phyloP scores from a whole-genome alignment of 441 rosid species.

The Melastoma candidum region DNA sequence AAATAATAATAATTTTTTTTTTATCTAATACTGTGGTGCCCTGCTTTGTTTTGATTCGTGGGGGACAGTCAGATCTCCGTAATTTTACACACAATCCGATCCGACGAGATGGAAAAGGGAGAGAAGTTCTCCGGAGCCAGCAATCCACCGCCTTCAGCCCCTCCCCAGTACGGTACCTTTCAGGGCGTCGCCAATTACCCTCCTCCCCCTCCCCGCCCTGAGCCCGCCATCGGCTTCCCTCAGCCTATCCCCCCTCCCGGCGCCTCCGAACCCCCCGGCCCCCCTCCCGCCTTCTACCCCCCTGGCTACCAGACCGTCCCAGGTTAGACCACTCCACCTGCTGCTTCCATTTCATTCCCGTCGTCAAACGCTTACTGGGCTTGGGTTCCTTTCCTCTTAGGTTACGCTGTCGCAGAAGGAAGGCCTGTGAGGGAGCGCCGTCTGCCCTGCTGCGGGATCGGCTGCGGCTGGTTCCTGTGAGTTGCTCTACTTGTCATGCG shows the following conservation, averaged over 20 bases:
- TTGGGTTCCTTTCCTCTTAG: background rate
- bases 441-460: no score
- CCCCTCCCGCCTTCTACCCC: constrained; percentile 36
- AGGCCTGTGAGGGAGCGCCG: no score
- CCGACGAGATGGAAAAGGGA: constrained; percentile 9
- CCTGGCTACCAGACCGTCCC: constrained; percentile 71
- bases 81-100: no score
- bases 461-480: constrained; percentile 45
- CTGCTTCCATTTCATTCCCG: background rate
- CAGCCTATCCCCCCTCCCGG: constrained; percentile 77
- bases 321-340: constrained; percentile 24
- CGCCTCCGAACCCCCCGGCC: constrained; percentile 22
- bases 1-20: no score
- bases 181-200: constrained; percentile 92
- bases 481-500: constrained; percentile 15
- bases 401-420: no score
- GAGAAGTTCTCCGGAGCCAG: constrained; percentile 4
- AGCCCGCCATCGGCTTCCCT: constrained; percentile 69
- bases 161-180: constrained; percentile 70
- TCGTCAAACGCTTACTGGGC: background rate
- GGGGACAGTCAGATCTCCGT: background rate
- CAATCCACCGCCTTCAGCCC: constrained; percentile 5
- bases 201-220: constrained; percentile 29
- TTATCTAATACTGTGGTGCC: no score
- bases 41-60: no score